A percentile compares a stretch with the other conserved stretches of the same genome.
Conservation (phyloP, 2,329 filamentous ascomycete species). For the Apiospora aurea region DNA sequence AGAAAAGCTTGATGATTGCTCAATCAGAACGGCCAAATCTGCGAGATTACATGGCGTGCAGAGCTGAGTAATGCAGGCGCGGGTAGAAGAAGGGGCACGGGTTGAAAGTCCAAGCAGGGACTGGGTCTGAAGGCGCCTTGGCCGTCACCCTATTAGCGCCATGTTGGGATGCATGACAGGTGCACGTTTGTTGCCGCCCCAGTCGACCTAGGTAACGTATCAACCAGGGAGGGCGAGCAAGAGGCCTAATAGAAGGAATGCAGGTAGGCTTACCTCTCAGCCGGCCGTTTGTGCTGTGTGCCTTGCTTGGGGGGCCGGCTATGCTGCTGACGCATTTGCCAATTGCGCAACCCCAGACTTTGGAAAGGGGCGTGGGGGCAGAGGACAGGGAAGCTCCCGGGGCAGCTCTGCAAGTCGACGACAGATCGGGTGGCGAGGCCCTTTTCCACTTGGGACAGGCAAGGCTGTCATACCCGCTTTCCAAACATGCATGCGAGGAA, state of each 20-base stretch:
- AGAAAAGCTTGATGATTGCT: not conserved
- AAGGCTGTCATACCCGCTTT: not conserved
- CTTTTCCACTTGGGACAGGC: not conserved
- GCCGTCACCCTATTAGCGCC: not conserved
- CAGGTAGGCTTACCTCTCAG: not conserved
- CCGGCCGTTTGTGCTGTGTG: not conserved
- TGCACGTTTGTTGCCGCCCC: not conserved
- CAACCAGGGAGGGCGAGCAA: not conserved
- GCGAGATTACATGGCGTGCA: not conserved
- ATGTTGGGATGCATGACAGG: not conserved
- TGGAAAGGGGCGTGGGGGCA: not conserved
- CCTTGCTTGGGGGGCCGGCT: not conserved
- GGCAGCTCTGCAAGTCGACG: not conserved
- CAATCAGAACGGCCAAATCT: not conserved
- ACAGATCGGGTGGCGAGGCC: not conserved
- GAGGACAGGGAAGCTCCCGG: not conserved
- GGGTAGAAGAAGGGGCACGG: not conserved
- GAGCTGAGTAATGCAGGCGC: not conserved
- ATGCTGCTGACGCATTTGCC: not conserved
- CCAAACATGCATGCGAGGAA: not conserved
- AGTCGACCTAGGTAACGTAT: not conserved
- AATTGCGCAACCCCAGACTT: not conserved
- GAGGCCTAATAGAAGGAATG: not conserved
- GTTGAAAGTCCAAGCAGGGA: not conserved
- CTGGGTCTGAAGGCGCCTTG: not conserved